Evolutionary conservation across 208 protist species (phyloP).

Genomic region (Crithidia sp.): DNA sequence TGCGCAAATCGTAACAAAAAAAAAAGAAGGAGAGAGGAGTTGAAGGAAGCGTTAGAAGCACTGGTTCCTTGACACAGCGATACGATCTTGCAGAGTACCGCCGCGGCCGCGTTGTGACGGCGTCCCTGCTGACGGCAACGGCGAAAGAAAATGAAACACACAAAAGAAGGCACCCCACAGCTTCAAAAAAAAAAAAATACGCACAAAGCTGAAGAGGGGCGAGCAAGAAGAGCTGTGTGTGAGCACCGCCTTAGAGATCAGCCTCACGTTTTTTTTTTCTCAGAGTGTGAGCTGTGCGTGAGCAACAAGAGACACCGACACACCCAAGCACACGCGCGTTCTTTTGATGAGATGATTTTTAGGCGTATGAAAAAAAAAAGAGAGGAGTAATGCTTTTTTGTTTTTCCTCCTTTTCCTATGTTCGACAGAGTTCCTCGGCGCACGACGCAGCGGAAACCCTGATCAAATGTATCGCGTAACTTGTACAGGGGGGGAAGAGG

Average conservation of each 20-base stretch:
- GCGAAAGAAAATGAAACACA: not conserved
- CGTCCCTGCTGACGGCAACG: not conserved
- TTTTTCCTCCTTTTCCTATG: no score
- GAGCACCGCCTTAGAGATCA: no score
- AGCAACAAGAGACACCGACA: not conserved
- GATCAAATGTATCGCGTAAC: no score
- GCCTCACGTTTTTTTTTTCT: not conserved
- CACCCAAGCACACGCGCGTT: no score
- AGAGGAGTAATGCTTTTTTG: no score
- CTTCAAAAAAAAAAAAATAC: not conserved
- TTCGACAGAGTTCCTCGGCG: no score
- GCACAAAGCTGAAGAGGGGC: not conserved
- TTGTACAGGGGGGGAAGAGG: no score
- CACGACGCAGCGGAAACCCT: no score
- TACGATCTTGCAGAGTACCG: no score
- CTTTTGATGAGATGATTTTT: no score
- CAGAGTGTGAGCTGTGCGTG: not conserved
- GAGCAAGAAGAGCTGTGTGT: no score
- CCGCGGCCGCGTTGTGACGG: not conserved
- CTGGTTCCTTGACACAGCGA: not conserved
- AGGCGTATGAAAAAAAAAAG: no score
- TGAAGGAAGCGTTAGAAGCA: not conserved
- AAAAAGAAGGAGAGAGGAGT: slow-evolving; percentile 9
- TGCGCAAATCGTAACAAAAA: not conserved
- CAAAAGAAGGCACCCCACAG: not conserved